Base-by-base conservation (phyloP, 2,329 filamentous ascomycete species). In the Alternaria metachromatica region DNA sequence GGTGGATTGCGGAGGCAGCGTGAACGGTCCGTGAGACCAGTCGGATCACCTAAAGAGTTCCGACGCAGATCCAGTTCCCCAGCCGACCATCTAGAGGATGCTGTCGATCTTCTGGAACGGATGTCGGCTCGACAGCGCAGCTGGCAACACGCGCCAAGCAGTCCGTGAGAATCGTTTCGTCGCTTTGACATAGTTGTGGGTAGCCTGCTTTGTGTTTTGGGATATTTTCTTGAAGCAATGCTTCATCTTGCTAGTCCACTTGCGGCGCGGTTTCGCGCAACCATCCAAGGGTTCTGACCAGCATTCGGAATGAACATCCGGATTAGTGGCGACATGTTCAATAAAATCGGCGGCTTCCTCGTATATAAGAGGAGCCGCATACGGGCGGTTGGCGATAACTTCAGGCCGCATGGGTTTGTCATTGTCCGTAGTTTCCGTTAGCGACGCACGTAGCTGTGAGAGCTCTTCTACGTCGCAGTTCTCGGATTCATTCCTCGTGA, bases 131-230 rank as follows among this genome's bases (percentile, higher is more conserved):
- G 8, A 49, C 11, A 55, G n/a, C 2, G 43, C 28, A 43, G 33
- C 44, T 18, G 51, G 51, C 20, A 43, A 30, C n/a, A 63, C 30
- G 49, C 12, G 18, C n/a, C 59, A 58, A 45, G 56, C 26, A 10
- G 45, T 65, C 25, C 30, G 25, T 12, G 21, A 30, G 12, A 62
- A 26, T 21, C 53, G 20, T 28, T 56, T 62, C 9, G 51, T 56
- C n/a, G 58, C 50, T 30, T 56, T 53, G 33, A 50, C 25, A 37
- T 55, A 58, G 45, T 20, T 20, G 18, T 28, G 45, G 26, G n/a
- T 45, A 20, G 45, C 51, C 30, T 46, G 30, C 50, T 48, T 41
- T 41, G 28, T 37, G 20, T 53, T 53, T 11, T 41, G 21, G 21
- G 30, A 25, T 10, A 44, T 18, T 43, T 49, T 58, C 7, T 26